Base-by-base conservation (phyloP, 2,329 filamentous ascomycete species). In the Trichophyton schoenleinii region DNA sequence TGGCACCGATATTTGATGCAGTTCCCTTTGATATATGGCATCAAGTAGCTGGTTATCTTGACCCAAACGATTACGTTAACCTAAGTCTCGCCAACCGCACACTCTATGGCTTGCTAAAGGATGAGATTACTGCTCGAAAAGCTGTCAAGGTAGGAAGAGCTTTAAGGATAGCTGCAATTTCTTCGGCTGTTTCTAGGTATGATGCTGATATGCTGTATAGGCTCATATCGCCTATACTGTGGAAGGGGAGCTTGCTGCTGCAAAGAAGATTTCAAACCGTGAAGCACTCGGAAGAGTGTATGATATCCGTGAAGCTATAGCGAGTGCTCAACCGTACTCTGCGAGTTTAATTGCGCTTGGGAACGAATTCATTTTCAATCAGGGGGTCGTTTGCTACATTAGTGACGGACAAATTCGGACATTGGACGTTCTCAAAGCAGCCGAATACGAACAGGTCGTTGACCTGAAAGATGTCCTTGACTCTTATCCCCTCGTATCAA, bases 21-120 rank as follows among this genome's bases (percentile, higher is more conserved):
- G 71, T 88, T 11, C 85, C 86, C 0, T 84, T 82, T 68, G 87
- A 89, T 71, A 75, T 88, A n/a, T 72, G 87, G 31, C 81, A 81
- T 58, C 78, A 81, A 59, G 79, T 88, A 59, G 77, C 80, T 6
- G 74, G 75, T 5, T 72, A 77, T 61, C 75, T 89, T 41, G 75
- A 80, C 18, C 72, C 85, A 28, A 78, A 83, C 55, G 83, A 87
- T 65, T 76, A 83, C 44, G 78, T 84, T 62, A 76, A 80, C 63
- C 72, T 88, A 49, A 79, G 80, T 46, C 74, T 77, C 53, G 78
- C 78, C 48, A 83, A 81, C 63, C 76, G 71, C 4, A 74, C 77
- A 20, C 76, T 88, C 36, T 73, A 75, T 61, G 77, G 73, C 36
- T 68, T 84, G 8, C 68, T 85, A 48, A 69, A 74, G 7, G 81